These are phyloP conservation scores for Pichia pseudocactophila DNA, from an alignment of 805 yeast genomes.

Conservation along the genomic window DNA sequence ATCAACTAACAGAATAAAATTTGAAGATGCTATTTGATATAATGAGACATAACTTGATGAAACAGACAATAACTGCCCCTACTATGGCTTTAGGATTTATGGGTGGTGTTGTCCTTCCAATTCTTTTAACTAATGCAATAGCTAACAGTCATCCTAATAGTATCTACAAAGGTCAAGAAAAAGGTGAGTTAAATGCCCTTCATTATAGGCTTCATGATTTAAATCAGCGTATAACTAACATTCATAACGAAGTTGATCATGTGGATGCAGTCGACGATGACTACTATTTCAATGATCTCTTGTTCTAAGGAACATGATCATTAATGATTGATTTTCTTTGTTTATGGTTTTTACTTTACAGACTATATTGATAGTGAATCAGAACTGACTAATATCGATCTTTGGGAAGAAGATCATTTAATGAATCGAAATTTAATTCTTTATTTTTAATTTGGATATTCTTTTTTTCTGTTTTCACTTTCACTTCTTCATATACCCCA, in stretches of 20 bases:
- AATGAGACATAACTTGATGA: constrained; percentile 6
- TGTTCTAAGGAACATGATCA: constrained; percentile 5
- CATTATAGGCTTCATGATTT: constrained; percentile 5
- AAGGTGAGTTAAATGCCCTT: constrained; percentile 13
- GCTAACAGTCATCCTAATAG: constrained; percentile 4
- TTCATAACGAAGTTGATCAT: constrained; percentile 11
- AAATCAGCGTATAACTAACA: constrained; percentile 13
- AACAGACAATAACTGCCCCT: constrained; percentile 10
- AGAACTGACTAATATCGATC: neutral
- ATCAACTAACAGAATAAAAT: too few relatives aligned
- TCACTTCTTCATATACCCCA: neutral
- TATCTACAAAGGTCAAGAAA: constrained; percentile 7
- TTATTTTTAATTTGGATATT: neutral
- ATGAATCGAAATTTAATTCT: neutral
- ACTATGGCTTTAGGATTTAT: constrained; percentile 13
- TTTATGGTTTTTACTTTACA: constrained; percentile 1
- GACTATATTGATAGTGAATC: neutral
- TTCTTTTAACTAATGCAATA: constrained; percentile 11
- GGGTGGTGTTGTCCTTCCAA: constrained; percentile 15
- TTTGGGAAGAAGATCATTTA: neutral
- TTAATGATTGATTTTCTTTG: constrained; percentile 6
- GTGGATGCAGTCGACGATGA: constrained; percentile 11
- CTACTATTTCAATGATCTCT: constrained; percentile 9
- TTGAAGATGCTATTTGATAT: constrained; percentile 9
- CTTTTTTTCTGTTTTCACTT: neutral